These are phyloP conservation scores for Solanum pinnatisectum DNA, from an alignment of 257 asterid species.

Conservation along the genomic window DNA sequence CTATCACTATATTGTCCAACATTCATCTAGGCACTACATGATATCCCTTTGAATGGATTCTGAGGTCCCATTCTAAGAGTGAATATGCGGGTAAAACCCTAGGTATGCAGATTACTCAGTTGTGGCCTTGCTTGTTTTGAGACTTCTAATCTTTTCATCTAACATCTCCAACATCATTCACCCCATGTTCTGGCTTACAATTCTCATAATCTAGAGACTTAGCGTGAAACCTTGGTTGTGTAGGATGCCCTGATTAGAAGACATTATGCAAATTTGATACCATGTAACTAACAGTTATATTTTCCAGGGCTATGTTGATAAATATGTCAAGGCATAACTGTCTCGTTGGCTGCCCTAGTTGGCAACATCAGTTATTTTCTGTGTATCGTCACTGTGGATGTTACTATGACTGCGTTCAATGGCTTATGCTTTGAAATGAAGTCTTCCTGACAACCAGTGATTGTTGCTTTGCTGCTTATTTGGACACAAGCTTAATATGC, in stretches of 20 bases:
- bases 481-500: background rate
- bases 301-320: conserved; percentile 92
- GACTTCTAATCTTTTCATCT: background rate
- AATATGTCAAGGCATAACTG: conserved; percentile 60
- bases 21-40: background rate
- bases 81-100: background rate
- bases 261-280: background rate
- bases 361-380: conserved; percentile 9
- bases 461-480: background rate
- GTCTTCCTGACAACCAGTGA: background rate
- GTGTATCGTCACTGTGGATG: background rate
- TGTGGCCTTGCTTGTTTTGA: background rate
- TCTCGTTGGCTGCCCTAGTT: conserved; percentile 1
- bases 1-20: background rate
- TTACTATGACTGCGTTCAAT: background rate
- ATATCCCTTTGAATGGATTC: background rate
- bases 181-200: background rate
- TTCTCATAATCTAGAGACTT: background rate
- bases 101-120: background rate
- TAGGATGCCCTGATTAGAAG: background rate
- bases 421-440: background rate
- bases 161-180: background rate
- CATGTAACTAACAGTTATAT: background rate
- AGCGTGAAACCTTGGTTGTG: background rate
- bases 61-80: background rate